Base-by-base conservation (phyloP, 441 rosid genomes). In the Melastoma candidum region DNA sequence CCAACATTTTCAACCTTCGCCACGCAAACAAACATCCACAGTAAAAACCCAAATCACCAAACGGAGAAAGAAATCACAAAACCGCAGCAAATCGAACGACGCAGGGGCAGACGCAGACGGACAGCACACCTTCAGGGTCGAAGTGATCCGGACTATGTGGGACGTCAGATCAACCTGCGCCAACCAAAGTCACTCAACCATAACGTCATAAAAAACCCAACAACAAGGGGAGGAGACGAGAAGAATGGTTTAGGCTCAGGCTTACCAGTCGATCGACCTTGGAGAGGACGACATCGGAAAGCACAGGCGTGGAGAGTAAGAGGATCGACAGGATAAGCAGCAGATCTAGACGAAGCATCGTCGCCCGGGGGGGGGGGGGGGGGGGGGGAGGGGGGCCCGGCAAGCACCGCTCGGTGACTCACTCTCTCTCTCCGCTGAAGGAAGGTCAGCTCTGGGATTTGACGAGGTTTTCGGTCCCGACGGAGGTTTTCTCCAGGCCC, bases 181-280 rank as follows among this genome's bases (percentile, higher is more conserved):
- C 46, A 24, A 67, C 1, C 12, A 17, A 56, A 3, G n/a, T 11
- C 12, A 62, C 44, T 2, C 26, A 44, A 44, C 26, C 9, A 2
- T 36, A 9, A 36, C 8, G 6, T 36, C 41, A 36, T 17, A 17
- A 17, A 9, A 9, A 36, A 36, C 8, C 41, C 41, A 36, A 36
- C 41, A 6, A 36, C 41, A 36, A 9, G 27, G 14, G 29, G 27
- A 47, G 44, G 12, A 48, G 53, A 49, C 41, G 4, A 9, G 46
- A 48, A 12, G 7, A 46, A 46, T 17, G 59, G 24, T 9, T 2
- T 36, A 17, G 22, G 22, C 22, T 17, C 22, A 17, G 65, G 74
- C 93, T 80, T 85, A 89, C 96, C 46, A 83, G 94, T 57, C 96
- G 90, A 54, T 87, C 96, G 32, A 93, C 95, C 70, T 77, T 86